These are phyloP conservation scores for Auriscalpium vulgare DNA, from an alignment of 768 basidiomycete species.

Conservation along the genomic window DNA sequence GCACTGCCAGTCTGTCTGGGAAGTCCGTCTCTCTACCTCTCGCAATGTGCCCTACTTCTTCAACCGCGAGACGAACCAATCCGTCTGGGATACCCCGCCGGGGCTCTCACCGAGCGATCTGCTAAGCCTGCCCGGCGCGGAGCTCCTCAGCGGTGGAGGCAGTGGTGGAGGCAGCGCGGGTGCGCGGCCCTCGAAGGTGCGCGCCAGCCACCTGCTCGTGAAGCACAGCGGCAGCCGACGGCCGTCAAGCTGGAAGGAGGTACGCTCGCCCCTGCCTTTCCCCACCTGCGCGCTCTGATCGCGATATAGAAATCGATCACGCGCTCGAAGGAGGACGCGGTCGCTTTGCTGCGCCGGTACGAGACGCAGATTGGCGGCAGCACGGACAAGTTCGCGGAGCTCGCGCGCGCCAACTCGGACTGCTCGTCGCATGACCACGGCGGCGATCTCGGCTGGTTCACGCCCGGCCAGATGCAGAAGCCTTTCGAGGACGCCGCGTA, in stretches of 20 bases:
- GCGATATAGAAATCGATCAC: slow-evolving; percentile 60
- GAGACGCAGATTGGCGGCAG: slow-evolving; percentile 48
- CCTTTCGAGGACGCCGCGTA: slow-evolving; percentile 90
- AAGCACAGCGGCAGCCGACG: slow-evolving; percentile 81
- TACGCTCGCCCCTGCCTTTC: slow-evolving; percentile 24
- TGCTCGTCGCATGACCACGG: slow-evolving; percentile 77
- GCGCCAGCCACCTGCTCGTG: slow-evolving; percentile 92
- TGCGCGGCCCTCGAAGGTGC: slow-evolving; percentile 53
- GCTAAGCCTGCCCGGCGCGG: slow-evolving; percentile 57
- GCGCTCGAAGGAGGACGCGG: slow-evolving; percentile 83
- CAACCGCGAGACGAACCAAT: slow-evolving; percentile 61
- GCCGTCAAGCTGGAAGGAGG: slow-evolving; percentile 82
- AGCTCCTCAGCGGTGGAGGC: slow-evolving; percentile 32
- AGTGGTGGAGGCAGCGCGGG: slow-evolving; percentile 37
- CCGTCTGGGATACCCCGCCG: slow-evolving; percentile 72
- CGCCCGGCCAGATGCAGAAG: slow-evolving; percentile 89
- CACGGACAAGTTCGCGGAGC: slow-evolving; percentile 57
- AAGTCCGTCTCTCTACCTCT: slow-evolving; percentile 80
- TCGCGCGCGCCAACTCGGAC: slow-evolving; percentile 77
- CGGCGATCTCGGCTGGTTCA: slow-evolving; percentile 88
- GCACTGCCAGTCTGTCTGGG: slow-evolving; percentile 41
- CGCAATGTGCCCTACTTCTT: slow-evolving; percentile 81
- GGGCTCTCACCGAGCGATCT: slow-evolving; percentile 57
- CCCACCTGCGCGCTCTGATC: not conserved
- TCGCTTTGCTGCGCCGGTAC: slow-evolving; percentile 62